These are phyloP conservation scores for Alternaria brassicae DNA, from an alignment of 2,329 filamentous ascomycete genomes.

Conservation along the genomic window DNA sequence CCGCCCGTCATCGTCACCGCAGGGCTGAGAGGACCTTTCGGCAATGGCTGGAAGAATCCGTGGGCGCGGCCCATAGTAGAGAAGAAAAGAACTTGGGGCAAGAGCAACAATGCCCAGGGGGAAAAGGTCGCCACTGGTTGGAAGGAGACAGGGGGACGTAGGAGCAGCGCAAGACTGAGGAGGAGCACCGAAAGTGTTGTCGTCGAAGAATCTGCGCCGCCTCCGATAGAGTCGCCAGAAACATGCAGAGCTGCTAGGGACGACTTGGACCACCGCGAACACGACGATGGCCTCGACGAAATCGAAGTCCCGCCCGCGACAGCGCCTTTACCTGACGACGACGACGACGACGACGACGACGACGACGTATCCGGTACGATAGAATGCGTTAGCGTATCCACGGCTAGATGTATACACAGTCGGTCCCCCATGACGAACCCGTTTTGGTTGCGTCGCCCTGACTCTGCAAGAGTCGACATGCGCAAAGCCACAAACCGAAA, in stretches of 20 bases:
- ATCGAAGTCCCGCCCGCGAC: conserved; percentile 27
- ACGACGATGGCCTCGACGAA: conserved; percentile 18
- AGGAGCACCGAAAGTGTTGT: neutral
- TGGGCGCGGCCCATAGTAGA: conserved; percentile 30
- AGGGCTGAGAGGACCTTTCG: conserved; percentile 68
- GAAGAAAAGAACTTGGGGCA: neutral
- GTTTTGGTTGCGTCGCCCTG: conserved; percentile 35
- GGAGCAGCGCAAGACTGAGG: neutral
- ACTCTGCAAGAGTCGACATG: conserved; percentile 10
- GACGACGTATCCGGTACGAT: conserved; percentile 17
- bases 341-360: conserved; percentile 21
- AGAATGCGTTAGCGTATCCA: conserved; percentile 29
- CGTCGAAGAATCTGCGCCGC: neutral
- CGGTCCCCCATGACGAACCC: conserved; percentile 25
- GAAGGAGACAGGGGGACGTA: neutral
- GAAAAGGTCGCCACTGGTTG: neutral
- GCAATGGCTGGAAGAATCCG: conserved; percentile 47
- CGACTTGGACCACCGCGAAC: conserved; percentile 3
- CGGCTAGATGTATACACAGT: conserved; percentile 16
- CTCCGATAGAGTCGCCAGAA: conserved; percentile 26
- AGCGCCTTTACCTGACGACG: conserved; percentile 19
- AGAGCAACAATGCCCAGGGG: neutral
- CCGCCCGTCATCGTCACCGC: conserved; percentile 67
- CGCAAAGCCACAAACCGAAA: conserved; percentile 12
- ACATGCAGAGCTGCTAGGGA: conserved; percentile 23